These are phyloP conservation scores for Planoprotostelium fungivorum DNA, from an alignment of 78 protist genomes.

Conservation along the genomic window DNA sequence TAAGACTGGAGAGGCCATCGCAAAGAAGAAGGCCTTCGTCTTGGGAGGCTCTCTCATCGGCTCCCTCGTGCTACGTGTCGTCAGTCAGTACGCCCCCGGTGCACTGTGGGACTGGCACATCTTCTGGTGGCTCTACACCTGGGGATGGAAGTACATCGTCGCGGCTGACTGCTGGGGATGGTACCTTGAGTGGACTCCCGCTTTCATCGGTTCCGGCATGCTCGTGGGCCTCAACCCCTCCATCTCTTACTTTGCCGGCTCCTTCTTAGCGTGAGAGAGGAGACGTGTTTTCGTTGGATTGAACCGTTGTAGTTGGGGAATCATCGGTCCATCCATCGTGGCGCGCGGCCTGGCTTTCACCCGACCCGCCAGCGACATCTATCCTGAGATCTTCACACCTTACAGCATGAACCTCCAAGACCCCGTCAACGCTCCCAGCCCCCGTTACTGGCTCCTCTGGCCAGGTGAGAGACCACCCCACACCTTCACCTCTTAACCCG, in stretches of 20 bases:
- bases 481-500: no score
- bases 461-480: no score
- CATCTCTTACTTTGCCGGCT: neutral
- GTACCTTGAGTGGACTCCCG: neutral
- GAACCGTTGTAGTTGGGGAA: no score
- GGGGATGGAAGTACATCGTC: neutral
- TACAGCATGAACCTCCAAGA: neutral
- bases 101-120: neutral
- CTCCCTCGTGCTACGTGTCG: neutral
- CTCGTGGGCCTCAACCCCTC: neutral
- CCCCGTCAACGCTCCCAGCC: conserved; percentile 1
- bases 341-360: neutral
- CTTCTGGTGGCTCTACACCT: neutral
- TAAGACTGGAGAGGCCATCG: neutral
- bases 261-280: neutral
- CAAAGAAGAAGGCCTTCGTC: neutral
- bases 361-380: neutral
- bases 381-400: neutral
- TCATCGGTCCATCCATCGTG: neutral
- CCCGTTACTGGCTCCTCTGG: neutral
- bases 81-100: neutral
- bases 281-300: no score
- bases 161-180: neutral
- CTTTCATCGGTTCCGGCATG: neutral
- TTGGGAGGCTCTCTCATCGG: neutral